A percentile compares a stretch with the other conserved stretches of the same genome.
Evolutionary conservation across 768 basidiomycete species (phyloP).

Genomic region (Calvatia gigantea): DNA sequence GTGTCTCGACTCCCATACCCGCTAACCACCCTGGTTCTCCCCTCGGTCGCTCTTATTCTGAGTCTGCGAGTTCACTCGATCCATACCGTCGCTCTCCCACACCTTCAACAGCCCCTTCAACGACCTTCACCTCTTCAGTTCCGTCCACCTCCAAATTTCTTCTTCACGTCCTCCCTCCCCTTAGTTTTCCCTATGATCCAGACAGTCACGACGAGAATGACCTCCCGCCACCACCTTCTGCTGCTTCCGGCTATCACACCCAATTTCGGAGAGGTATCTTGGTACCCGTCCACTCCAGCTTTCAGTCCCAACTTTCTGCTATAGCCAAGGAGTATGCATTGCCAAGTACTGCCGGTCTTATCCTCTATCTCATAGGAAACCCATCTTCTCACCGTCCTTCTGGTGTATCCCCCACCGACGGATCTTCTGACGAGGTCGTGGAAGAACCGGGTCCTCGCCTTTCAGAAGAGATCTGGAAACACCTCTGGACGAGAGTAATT

Average conservation of each 20-base stretch:
- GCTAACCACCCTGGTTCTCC: conserved; percentile 29
- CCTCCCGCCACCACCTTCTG: conserved; percentile 47
- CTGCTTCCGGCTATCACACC: conserved; percentile 72
- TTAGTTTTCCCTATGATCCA: conserved; percentile 64
- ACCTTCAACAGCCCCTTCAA: conserved; percentile 42
- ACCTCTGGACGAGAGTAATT: conserved; percentile 75
- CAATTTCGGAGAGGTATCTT: conserved; percentile 85
- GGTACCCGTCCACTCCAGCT: conserved; percentile 77
- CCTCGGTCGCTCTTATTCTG: conserved; percentile 31
- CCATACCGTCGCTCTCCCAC: conserved; percentile 46
- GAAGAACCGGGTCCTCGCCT: conserved; percentile 75
- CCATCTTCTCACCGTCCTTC: conserved; percentile 17
- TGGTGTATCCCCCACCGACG: conserved; percentile 1
- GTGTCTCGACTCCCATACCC: conserved; percentile 73
- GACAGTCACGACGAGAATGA: conserved; percentile 38
- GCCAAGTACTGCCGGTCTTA: conserved; percentile 79
- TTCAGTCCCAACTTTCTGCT: conserved; percentile 78
- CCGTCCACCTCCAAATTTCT: conserved; percentile 62
- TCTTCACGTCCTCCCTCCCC: conserved; percentile 81
- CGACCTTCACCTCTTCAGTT: conserved; percentile 29
- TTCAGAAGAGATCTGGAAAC: conserved; percentile 84
- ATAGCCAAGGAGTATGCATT: conserved; percentile 94
- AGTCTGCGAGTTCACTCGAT: conserved; percentile 30
- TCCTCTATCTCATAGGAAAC: conserved; percentile 70
- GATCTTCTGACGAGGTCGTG: conserved; percentile 27